Evolutionary conservation across 257 asterid species (phyloP), one percentile per base, ranked within the genome.

Genomic region (Plantago elongata): DNA sequence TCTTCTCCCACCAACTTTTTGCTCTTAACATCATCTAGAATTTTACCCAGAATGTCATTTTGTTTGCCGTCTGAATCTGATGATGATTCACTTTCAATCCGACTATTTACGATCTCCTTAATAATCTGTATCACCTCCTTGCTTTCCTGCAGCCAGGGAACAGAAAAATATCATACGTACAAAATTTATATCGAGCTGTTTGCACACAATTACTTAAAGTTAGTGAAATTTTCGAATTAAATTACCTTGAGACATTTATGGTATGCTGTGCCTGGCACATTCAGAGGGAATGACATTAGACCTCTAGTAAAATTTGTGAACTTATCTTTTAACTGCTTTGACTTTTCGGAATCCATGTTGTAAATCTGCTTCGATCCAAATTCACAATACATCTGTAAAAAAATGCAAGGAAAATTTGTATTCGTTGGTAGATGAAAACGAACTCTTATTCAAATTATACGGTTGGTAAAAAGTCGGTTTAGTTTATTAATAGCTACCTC

Each of bases 211-310:
- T 11, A 9, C 13, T 55, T n/a, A 55, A 2, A 18, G 7, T 11
- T 22, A 13, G 17, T 5, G 17, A 47, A 10, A 13, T 13, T 47
- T 17, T 47, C 11, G n/a, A 13, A 13, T 47, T 4, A 30, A 12
- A 8, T 56, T 61, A 68, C 73, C 73, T 68, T 50, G 22, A 60
- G 16, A 58, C 51, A 9, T 27, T 50, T 60, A 27, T 68, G 61
- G 34, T 49, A 68, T 38, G 11, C 56, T 9, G 73, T 68, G 9
- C 73, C 73, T 13, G 73, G 73, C 12, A 68, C 60, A 22, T 68
- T 68, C 11, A 68, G 10, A 6, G 73, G 73, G 50, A 68, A 68
- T 8, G 73, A 68, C 54, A 68, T 51, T 34, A 60, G 43, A 42
- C 56, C 51, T 60, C 37, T 15, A 14, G 27, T 17, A 16, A 60